Conservation (phyloP, 75 land plant genomes). For the Selaginella tamariscina region DNA sequence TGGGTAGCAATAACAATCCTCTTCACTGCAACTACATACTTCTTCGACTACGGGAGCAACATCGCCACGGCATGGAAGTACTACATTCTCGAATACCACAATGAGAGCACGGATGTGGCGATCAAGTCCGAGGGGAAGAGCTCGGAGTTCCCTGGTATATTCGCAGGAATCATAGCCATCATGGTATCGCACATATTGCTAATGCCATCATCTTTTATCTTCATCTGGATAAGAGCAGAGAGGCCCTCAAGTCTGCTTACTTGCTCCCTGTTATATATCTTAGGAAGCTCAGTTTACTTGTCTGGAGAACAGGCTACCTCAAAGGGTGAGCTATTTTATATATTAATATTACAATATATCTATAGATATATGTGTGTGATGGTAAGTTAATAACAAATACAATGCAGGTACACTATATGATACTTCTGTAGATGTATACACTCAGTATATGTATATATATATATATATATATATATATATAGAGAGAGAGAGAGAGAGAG, state of each 20-base stretch:
- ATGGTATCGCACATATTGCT: neutral
- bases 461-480: too few species aligned
- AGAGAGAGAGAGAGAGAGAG: too few species aligned
- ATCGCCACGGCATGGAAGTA: constrained; percentile 13
- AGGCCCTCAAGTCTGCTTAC: neutral
- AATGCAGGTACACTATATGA: too few species aligned
- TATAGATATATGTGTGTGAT: too few species aligned
- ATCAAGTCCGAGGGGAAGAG: neutral
- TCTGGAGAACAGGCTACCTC: neutral
- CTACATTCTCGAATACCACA: constrained; percentile 7
- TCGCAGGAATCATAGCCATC: neutral
- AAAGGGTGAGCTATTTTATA: constrained; percentile 4
- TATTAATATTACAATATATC: too few species aligned
- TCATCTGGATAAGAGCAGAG: neutral
- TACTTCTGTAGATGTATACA: too few species aligned
- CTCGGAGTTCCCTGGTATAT: constrained; percentile 9
- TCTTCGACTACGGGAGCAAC: constrained; percentile 9
- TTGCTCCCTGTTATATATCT: constrained; percentile 4
- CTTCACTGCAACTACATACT: constrained; percentile 2
- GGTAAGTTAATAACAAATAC: too few species aligned
- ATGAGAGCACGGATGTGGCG: neutral
- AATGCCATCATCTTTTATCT: constrained; percentile 6
- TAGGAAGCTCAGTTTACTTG: neutral
- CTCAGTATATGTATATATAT: neutral
- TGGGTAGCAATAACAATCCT: constrained; percentile 6